Conservation (phyloP, 2,329 filamentous ascomycete genomes). For the Curvularia sp. region DNA sequence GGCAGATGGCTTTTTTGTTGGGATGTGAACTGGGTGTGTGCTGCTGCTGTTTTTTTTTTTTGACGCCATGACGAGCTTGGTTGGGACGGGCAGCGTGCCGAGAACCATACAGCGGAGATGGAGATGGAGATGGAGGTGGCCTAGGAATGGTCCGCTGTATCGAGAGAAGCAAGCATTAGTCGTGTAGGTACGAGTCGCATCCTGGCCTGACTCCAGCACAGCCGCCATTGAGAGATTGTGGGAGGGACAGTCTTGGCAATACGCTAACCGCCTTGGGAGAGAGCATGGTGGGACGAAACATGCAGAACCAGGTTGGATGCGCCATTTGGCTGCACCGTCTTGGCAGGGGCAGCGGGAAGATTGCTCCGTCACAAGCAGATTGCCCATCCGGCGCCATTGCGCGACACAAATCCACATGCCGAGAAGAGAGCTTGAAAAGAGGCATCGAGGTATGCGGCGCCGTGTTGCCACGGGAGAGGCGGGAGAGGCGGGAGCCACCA, state of each 20-base stretch:
- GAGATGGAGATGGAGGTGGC: not conserved
- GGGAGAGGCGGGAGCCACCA: no score
- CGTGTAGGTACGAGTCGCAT: not conserved
- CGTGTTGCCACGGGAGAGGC: not conserved
- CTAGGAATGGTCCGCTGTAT: not conserved
- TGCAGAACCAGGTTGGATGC: slow-evolving; percentile 3
- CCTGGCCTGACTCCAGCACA: slow-evolving; percentile 7
- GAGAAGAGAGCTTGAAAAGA: not conserved
- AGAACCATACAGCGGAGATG: no score
- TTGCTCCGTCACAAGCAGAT: slow-evolving; percentile 8
- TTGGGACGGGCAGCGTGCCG: not conserved
- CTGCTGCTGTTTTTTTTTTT: not conserved
- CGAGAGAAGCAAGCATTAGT: slow-evolving; percentile 9
- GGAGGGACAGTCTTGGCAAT: not conserved
- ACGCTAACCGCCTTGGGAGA: slow-evolving; percentile 5
- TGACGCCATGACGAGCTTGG: not conserved
- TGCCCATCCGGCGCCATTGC: not conserved
- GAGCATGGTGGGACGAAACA: slow-evolving; percentile 13
- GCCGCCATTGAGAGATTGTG: not conserved
- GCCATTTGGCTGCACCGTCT: slow-evolving; percentile 9
- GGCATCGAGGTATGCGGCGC: not conserved
- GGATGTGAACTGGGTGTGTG: not conserved
- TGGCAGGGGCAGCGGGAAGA: slow-evolving; percentile 20
- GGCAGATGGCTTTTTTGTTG: not conserved
- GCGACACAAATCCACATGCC: not conserved